Base-by-base conservation (phyloP, 2,329 filamentous ascomycete genomes). In the Penicillium sp. region DNA sequence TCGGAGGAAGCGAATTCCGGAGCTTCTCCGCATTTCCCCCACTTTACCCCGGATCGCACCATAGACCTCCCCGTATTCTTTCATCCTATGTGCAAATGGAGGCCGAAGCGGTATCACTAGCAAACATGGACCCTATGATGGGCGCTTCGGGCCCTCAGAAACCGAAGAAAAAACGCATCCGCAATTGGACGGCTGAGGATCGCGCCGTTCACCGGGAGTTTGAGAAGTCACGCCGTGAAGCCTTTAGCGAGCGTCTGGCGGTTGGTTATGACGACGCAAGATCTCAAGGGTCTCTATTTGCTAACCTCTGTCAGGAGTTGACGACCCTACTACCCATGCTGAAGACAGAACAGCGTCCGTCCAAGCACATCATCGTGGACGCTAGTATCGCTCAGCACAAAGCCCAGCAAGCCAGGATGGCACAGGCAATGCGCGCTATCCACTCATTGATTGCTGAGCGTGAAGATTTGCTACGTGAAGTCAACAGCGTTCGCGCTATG, bases 201-300 rank as follows among this genome's bases (percentile, higher is more conserved):
- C 71, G 73, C 9, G 72, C 72, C 3, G 67, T 69, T 5, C 74
- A 76, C 53, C 66, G 72, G 1, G 63, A 71, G 6, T 75, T 76
- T 54, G 73, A 76, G 47, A 70, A 69, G 55, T 70, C 66, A 3
- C 69, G 74, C 13, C 66, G 73, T n/a, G 73, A 75, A 53, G 68
- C 72, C 1, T 76, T 75, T 58, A 72, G 72, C 45, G 68, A 72
- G 38, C 62, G 69, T 2, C 50, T 76, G 16, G 68, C 61, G 38
- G 74, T 73, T 24, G 16, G 55, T 55, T 9, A 5, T 11, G 18
- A 25, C 4, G 33, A 11, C 2, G 14, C 2, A 20, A n/a, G 10
- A 3, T 27, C 28, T 22, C 14, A 33, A 9, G 16, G 18, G 11
- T 42, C 4, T 9, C 11, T 16, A 9, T 42, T 42, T 24, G 13